A percentile compares a stretch with the other conserved stretches of the same genome.
Evolutionary conservation across 2,329 filamentous ascomycete species (phyloP).

Genomic region (Fusarium mangiferae): DNA sequence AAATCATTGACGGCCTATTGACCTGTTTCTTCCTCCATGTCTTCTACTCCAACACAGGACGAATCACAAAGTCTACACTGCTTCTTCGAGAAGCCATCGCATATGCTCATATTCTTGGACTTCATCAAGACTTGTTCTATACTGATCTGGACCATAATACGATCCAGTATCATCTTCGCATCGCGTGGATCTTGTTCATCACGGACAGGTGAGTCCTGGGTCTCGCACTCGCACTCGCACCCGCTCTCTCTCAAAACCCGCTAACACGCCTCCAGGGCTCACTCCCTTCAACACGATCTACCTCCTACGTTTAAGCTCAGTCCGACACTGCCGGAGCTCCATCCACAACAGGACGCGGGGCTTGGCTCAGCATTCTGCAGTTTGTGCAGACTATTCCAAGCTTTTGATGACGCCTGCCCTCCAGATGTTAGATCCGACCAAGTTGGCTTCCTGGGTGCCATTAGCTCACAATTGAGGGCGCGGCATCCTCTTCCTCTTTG

Average conservation of each 20-base stretch:
- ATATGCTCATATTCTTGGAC: conserved; percentile 19
- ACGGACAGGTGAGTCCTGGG: conserved; percentile 4
- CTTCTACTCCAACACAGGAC: conserved; percentile 13
- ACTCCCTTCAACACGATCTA: conserved; percentile 19
- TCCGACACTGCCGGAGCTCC: conserved; percentile 8
- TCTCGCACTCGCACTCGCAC: no score
- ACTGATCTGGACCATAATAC: not conserved
- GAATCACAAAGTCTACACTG: conserved; percentile 16
- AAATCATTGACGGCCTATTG: not conserved
- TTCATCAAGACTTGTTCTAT: conserved; percentile 21
- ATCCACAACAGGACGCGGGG: not conserved
- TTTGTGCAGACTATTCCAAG: conserved; percentile 19
- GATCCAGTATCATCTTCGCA: conserved; percentile 14
- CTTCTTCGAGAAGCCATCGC: conserved; percentile 18
- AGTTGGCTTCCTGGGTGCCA: conserved; percentile 5
- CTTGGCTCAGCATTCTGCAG: conserved; percentile 17
- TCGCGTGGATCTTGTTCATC: conserved; percentile 23
- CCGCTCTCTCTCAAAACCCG: not conserved
- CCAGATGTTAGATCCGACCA: conserved; percentile 5
- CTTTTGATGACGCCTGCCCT: conserved; percentile 20
- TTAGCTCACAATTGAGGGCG: conserved; percentile 7
- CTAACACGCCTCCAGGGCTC: not conserved
- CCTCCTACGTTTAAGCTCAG: conserved; percentile 26
- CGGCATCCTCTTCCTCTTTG: not conserved
- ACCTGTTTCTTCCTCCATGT: conserved; percentile 27